Evolutionary conservation across 1,284 basidiomycete genomes (phyloP).

Genomic region (Neotropicomus parvogracilis): DNA sequence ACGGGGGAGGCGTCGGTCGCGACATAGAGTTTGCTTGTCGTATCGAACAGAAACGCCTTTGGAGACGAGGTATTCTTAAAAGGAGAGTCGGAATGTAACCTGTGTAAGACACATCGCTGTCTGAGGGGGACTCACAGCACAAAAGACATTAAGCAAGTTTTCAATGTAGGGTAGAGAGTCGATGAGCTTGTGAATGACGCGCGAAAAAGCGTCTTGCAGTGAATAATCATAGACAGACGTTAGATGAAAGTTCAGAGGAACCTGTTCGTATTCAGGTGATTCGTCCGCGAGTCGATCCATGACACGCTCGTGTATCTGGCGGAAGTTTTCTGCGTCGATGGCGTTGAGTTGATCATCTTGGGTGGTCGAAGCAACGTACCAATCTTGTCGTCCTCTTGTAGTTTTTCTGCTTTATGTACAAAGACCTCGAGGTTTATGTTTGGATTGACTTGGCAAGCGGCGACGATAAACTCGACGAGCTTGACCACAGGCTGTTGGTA

Average conservation of each 20-base stretch:
- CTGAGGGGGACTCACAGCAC: constrained; percentile 51
- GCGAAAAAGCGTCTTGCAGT: constrained; percentile 84
- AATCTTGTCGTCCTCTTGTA: constrained; percentile 89
- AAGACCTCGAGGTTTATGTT: constrained; percentile 87
- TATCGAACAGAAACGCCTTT: constrained; percentile 93
- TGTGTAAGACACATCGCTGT: not conserved
- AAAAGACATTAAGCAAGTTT: constrained; percentile 78
- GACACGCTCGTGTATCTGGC: constrained; percentile 84
- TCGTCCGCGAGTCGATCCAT: constrained; percentile 77
- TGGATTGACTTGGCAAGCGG: constrained; percentile 74
- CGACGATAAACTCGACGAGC: constrained; percentile 73
- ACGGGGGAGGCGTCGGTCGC: constrained; percentile 93
- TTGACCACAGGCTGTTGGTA: constrained; percentile 77
- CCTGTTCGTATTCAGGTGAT: constrained; percentile 62
- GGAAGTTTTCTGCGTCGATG: constrained; percentile 68
- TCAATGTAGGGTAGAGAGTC: constrained; percentile 72
- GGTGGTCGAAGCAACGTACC: constrained; percentile 46
- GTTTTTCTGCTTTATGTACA: constrained; percentile 92
- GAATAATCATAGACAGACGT: constrained; percentile 91
- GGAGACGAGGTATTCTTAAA: constrained; percentile 81
- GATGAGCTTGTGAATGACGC: constrained; percentile 71
- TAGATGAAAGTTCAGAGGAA: constrained; percentile 77
- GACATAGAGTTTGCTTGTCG: constrained; percentile 80
- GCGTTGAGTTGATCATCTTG: not conserved
- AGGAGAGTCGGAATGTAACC: not conserved